Evolutionary conservation across 768 basidiomycete species (phyloP).

Genomic region (Rhodotorula paludigena): DNA sequence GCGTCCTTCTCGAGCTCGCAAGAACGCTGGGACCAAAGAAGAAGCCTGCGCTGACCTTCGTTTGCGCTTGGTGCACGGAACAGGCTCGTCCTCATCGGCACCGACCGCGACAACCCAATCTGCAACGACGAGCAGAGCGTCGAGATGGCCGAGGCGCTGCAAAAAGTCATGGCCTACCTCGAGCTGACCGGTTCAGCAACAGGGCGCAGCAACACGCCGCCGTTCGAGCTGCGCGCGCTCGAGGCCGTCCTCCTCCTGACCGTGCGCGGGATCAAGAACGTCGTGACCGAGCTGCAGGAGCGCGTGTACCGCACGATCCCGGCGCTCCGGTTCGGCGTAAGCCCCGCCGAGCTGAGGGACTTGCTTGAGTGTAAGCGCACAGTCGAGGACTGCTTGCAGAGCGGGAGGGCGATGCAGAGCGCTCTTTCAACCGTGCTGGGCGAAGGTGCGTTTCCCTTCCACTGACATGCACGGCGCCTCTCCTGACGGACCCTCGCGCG

Average conservation of each 20-base stretch:
- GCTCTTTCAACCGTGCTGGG: constrained; percentile 17
- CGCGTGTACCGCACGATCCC: constrained; percentile 24
- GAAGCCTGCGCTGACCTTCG: too few species aligned
- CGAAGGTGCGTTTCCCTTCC: constrained; percentile 5
- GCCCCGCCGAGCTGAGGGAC: constrained; percentile 30
- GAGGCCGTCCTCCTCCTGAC: constrained; percentile 33
- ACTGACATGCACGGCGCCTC: neutral
- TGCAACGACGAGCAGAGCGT: constrained; percentile 11
- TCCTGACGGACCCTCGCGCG: too few species aligned
- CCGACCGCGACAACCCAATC: constrained; percentile 33
- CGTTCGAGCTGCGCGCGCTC: constrained; percentile 33
- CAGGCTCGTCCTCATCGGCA: constrained; percentile 22
- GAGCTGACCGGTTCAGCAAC: constrained; percentile 10
- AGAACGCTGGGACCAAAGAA: too few species aligned
- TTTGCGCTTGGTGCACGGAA: too few species aligned
- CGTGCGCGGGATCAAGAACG: constrained; percentile 18
- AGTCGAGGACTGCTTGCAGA: constrained; percentile 24
- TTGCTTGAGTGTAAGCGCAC: constrained; percentile 31
- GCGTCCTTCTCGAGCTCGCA: too few species aligned
- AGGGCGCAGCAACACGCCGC: constrained; percentile 4
- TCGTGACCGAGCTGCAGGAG: constrained; percentile 22
- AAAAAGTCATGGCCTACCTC: constrained; percentile 22
- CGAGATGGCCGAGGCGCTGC: constrained; percentile 15
- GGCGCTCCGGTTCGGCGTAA: constrained; percentile 28
- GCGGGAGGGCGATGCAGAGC: constrained; percentile 25